Percentiles rank a stretch among this genome's conserved stretches.
Conservation (phyloP, 2,329 filamentous ascomycete genomes). For the Chrysoporthe puriensis region DNA sequence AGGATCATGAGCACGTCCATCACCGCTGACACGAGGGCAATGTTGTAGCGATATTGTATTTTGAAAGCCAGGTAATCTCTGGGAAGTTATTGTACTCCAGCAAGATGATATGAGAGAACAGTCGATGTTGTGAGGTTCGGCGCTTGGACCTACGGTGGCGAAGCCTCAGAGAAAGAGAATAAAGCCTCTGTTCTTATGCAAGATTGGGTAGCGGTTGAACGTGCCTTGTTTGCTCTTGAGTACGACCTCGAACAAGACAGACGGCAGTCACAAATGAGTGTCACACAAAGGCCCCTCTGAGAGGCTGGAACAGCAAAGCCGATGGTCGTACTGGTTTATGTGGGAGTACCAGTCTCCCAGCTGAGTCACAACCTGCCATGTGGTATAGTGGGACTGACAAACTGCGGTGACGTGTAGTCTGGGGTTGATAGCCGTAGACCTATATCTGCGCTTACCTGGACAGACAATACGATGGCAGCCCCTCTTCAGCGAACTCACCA, state of each 20-base stretch:
- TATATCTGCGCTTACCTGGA: no score
- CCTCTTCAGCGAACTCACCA: no score
- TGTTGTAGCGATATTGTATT: neutral
- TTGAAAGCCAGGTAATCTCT: neutral
- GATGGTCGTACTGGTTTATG: neutral
- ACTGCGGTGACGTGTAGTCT: neutral
- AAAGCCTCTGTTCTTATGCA: neutral
- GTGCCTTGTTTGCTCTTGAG: neutral
- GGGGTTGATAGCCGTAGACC: neutral
- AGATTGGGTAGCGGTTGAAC: neutral
- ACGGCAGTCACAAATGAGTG: constrained; percentile 4
- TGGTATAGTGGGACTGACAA: neutral
- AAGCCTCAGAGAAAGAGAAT: neutral
- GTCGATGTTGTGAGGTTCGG: neutral
- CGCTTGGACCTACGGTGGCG: neutral
- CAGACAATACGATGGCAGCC: no score
- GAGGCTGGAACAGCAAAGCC: neutral
- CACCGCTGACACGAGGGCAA: neutral
- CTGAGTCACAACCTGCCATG: neutral
- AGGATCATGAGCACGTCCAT: neutral
- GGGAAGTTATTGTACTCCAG: neutral
- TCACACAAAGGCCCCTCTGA: neutral
- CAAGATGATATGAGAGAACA: neutral
- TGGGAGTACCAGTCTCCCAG: neutral
- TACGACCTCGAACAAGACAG: neutral